Percentiles rank a stretch among this genome's conserved stretches.
Evolutionary conservation across 495 filamentous ascomycete genomes (phyloP).

Genomic region (Barbatosphaeria neglecta): DNA sequence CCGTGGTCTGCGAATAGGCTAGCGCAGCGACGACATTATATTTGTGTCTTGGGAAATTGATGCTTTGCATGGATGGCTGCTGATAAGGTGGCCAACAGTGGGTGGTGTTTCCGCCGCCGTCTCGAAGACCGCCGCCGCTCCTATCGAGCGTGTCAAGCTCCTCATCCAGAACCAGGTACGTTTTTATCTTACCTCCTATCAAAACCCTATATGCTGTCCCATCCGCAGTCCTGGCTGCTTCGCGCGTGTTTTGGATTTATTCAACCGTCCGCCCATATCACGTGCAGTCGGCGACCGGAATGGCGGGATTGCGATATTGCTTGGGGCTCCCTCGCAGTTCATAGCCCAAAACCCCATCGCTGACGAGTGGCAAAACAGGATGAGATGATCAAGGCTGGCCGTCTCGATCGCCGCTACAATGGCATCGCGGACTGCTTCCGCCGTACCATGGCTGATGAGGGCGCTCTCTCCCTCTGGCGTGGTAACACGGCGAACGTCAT

Average conservation of each 20-base stretch:
- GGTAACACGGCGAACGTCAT: constrained; percentile 99
- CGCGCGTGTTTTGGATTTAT: constrained; percentile 1
- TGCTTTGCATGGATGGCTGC: constrained; percentile 4
- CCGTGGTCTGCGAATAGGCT: neutral
- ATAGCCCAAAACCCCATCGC: neutral
- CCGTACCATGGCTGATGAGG: constrained; percentile 75
- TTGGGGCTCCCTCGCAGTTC: too few relatives aligned
- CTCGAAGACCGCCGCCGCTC: constrained; percentile 99
- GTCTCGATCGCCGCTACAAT: constrained; percentile 93
- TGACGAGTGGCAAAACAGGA: constrained; percentile 45
- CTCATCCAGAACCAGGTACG: constrained; percentile 99
- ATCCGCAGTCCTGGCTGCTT: constrained; percentile 1
- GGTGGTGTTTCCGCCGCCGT: constrained; percentile 99
- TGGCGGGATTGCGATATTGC: neutral
- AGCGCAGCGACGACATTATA: neutral
- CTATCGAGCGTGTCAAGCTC: constrained; percentile 99
- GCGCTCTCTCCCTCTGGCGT: constrained; percentile 83
- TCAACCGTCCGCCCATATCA: constrained; percentile 4
- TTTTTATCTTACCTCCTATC: constrained; percentile 1
- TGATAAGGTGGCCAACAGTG: constrained; percentile 46
- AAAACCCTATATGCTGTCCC: neutral
- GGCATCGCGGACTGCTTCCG: constrained; percentile 92
- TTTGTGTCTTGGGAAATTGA: neutral
- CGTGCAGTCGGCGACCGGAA: constrained; percentile 3
- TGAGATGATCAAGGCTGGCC: constrained; percentile 98